Evolutionary conservation across 1,284 basidiomycete species (phyloP).

Genomic region (Marasmius oreades): DNA sequence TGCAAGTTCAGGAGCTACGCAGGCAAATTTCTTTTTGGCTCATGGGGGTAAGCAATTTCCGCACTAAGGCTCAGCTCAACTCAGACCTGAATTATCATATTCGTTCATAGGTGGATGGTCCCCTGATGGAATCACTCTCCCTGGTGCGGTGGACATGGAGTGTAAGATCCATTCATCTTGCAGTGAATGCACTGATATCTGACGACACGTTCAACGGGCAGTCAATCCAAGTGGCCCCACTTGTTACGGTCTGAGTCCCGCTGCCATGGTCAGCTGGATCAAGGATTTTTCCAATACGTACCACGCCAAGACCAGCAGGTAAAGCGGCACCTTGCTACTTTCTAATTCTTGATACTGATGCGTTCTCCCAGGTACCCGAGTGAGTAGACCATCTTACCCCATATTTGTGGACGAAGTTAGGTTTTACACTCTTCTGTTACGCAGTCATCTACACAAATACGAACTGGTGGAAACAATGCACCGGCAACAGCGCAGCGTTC

Average conservation of each 20-base stretch:
- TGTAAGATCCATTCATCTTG: conserved; percentile 29
- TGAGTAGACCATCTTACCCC: too few relatives aligned
- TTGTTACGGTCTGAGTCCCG: conserved; percentile 54
- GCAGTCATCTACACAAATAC: conserved; percentile 61
- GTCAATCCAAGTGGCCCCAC: conserved; percentile 47
- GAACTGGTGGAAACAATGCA: conserved; percentile 68
- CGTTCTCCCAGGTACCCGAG: conserved; percentile 34
- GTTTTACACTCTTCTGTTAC: not conserved
- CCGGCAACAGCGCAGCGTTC: conserved; percentile 52
- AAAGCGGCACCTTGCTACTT: conserved; percentile 15
- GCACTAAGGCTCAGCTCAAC: too few relatives aligned
- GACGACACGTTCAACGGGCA: conserved; percentile 17
- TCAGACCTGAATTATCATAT: not conserved
- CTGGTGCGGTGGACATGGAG: conserved; percentile 65
- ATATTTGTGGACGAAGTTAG: too few relatives aligned
- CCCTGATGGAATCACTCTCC: conserved; percentile 56
- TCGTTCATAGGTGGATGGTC: conserved; percentile 48
- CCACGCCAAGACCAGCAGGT: conserved; percentile 45
- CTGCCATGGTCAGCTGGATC: conserved; percentile 63
- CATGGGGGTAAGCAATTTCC: conserved; percentile 45
- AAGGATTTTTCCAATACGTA: conserved; percentile 62
- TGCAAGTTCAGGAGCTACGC: conserved; percentile 48
- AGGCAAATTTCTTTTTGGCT: conserved; percentile 58
- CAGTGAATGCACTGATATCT: too few relatives aligned
- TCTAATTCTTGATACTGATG: too few relatives aligned